A percentile compares a stretch with the other conserved stretches of the same genome.
Conservation (phyloP, 148 eudicot species). For the Fagopyrum esculentum region DNA sequence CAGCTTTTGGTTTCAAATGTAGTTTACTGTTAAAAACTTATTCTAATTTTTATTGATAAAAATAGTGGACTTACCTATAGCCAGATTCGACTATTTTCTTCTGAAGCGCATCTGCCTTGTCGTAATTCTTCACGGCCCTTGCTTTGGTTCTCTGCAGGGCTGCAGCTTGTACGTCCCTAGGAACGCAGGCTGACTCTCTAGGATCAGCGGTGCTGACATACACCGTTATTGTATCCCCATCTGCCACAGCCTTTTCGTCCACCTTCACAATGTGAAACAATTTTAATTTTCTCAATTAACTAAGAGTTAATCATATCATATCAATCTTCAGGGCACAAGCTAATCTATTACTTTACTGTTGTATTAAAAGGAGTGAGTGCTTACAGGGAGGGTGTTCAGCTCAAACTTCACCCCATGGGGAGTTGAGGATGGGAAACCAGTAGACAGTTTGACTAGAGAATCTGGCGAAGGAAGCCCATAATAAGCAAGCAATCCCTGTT, state of each 20-base stretch:
- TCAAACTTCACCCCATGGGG: conserved; percentile 74
- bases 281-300: neutral
- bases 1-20: neutral
- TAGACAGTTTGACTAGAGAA: conserved; percentile 35
- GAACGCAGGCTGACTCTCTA: conserved; percentile 70
- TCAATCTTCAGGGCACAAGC: neutral
- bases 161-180: conserved; percentile 57
- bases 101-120: conserved; percentile 76
- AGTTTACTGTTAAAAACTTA: no score
- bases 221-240: conserved; percentile 88
- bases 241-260: conserved; percentile 84
- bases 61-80: conserved; percentile 41
- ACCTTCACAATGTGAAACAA: conserved; percentile 34
- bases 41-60: neutral
- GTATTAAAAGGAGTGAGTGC: conserved; percentile 10
- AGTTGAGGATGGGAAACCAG: conserved; percentile 30
- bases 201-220: conserved; percentile 77
- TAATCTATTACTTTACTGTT: neutral
- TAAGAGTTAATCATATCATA: neutral
- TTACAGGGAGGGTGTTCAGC: conserved; percentile 77
- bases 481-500: conserved; percentile 73
- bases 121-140: conserved; percentile 56
- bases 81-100: conserved; percentile 59
- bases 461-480: conserved; percentile 80
- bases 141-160: conserved; percentile 69